phyloP scores from a whole-genome alignment of 345 rosid species.

The Clausena lansium region DNA sequence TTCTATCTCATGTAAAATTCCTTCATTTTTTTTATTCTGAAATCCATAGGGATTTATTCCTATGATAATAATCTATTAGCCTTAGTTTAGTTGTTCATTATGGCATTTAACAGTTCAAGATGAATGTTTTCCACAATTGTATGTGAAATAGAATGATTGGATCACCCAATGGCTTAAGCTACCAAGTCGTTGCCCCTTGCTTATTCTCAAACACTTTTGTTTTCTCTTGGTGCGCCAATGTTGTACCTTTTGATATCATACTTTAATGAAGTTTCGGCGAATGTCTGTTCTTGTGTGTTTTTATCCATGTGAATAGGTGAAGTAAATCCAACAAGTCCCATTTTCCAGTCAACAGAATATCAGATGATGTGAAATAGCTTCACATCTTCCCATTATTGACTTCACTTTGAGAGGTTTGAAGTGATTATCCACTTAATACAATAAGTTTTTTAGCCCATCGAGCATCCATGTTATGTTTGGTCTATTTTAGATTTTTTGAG shows the following conservation, averaged over 20 bases:
- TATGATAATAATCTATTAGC: neutral
- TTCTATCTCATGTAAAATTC: neutral
- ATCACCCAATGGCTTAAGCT: neutral
- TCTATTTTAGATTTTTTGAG: too few relatives aligned
- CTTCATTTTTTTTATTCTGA: slow-evolving; percentile 14
- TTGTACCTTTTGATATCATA: neutral
- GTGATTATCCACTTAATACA: neutral
- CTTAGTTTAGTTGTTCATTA: neutral
- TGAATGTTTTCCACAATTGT: neutral
- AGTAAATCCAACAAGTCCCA: too few relatives aligned
- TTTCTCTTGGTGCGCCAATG: neutral
- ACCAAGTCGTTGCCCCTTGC: neutral
- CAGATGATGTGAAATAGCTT: neutral
- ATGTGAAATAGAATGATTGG: neutral
- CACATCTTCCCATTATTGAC: neutral
- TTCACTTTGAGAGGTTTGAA: too few relatives aligned
- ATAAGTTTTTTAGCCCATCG: neutral
- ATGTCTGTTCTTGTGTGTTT: neutral
- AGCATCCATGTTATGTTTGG: too few relatives aligned
- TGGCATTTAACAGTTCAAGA: neutral
- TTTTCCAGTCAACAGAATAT: too few relatives aligned
- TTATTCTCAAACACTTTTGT: neutral
- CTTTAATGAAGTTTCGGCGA: neutral
- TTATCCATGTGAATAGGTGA: neutral
- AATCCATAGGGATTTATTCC: neutral